Percentiles rank a stretch among this genome's conserved stretches.
These are phyloP conservation scores for Rhynchospora tenuis DNA, from an alignment of 176 grass and related monocot genomes.

Conservation along the genomic window DNA sequence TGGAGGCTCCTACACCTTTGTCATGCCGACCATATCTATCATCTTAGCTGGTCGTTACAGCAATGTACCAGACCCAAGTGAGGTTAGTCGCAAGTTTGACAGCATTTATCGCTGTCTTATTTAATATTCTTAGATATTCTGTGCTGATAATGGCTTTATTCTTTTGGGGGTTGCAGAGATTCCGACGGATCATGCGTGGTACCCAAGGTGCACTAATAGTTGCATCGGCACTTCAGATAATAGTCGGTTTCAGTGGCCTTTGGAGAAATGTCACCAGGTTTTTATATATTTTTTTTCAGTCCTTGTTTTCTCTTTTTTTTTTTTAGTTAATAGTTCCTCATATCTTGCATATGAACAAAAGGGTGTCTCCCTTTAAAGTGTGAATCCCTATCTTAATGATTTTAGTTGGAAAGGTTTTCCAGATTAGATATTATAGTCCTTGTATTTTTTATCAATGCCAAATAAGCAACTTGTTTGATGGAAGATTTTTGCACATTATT, in stretches of 20 bases:
- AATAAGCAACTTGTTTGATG: neutral
- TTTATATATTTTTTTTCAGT: constrained; percentile 15
- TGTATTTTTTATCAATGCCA: neutral
- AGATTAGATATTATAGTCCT: neutral
- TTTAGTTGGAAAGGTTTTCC: neutral
- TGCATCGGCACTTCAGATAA: constrained; percentile 91
- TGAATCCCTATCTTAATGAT: neutral
- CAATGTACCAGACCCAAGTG: constrained; percentile 61
- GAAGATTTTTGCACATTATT: no score
- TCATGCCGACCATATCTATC: constrained; percentile 90
- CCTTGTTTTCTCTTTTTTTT: neutral
- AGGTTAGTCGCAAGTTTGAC: constrained; percentile 31
- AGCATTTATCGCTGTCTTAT: neutral
- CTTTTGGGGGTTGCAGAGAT: constrained; percentile 53
- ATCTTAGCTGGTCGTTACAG: constrained; percentile 83
- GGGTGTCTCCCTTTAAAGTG: neutral
- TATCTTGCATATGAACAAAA: neutral
- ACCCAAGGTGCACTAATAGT: constrained; percentile 97
- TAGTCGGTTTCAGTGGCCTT: constrained; percentile 96
- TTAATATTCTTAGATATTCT: constrained; percentile 17
- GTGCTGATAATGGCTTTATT: constrained; percentile 24
- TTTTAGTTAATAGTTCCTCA: neutral
- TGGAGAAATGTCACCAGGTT: constrained; percentile 97
- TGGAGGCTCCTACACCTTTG: constrained; percentile 88
- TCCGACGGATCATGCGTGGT: constrained; percentile 87